Base-by-base conservation (phyloP, 2,329 filamentous ascomycete genomes). In the Penicillium thymicola region DNA sequence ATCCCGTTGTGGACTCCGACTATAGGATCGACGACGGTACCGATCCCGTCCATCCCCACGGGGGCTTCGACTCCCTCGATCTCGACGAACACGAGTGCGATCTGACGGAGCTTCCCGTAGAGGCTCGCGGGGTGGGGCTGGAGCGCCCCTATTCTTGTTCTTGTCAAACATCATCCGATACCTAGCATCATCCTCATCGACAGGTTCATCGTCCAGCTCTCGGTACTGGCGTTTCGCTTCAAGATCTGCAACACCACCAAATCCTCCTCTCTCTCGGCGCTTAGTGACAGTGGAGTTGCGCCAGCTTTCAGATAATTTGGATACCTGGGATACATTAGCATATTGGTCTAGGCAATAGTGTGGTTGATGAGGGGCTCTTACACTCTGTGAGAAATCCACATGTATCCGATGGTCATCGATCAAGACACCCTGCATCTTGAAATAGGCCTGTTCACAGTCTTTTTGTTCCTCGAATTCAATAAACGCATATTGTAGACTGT, bases 371-470 rank as follows among this genome's bases (percentile, higher is more conserved):
- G 34, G 38, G 41, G 34, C 21, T 64, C 87, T 84, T 59, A 92
- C 94, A 71, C 91, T 96, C 77, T 99, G 94, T 11, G 92, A 97
- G 75, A 99, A 99, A 76, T 99, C 94, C 54, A 99, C 94, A 70
- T 99, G 94, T 61, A 99, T 99, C 41, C 94, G 88, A 63, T 96
- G 90, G 67, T 99, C 94, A 68, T 99, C 94, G 63, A 99, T 97
- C 54, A 99, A 78, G 2, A 97, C 93, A 2, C 89, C 91, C 73
- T 99, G 92, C 94, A 99, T 99, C 77, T 99, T 99, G 79, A 95
- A 94, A 70, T 97, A 99, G 3, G 94, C 94, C 51, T 90, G 86
- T 76, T 99, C 94, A 72, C 94, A 97, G 51, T 93, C 89, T 64
- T 88, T 85, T 76, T 97, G 94, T 54, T 95, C 89, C 57, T 93